Evolutionary conservation across 768 basidiomycete genomes (phyloP), one percentile per base, ranked within the genome.

Genomic region (Mycena kentingensis): DNA sequence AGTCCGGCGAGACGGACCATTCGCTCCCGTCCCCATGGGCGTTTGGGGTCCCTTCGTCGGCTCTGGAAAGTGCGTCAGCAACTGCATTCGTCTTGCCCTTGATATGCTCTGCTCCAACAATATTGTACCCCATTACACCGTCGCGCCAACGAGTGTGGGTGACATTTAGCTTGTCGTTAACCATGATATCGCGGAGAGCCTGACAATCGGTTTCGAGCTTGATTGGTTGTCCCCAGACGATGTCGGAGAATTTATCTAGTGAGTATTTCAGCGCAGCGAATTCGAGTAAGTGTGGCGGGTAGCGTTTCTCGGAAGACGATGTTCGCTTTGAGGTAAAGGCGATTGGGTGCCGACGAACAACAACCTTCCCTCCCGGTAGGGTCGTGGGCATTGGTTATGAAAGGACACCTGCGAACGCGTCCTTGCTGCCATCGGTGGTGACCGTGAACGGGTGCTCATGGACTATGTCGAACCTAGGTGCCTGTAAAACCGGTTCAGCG

Each of bases 251-350:
- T 60, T 64, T 54, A 29, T 54, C 49, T 58, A 61, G 12, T 51
- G 62, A 7, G 21, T 22, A 54, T 24, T 54, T 54, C 4, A 53
- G 46, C 11, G 52, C 46, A 15, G 69, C 70, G 39, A 73, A 70
- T 44, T 73, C 69, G 12, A 69, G 58, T 3, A 71, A 37, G 45
- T 65, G 70, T 1, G 67, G 70, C 28, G 58, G 55, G 48, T 70
- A 73, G 5, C 60, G 56, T 26, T 62, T 64, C 44, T 72, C 71
- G 0, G 63, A 47, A 0, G 36, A 25, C 1, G 70, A 73, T 13
- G 71, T 71, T 7, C 69, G 54, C 39, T 73, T 72, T 10, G 70
- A 73, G 2, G 64, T 62, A 47, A 69, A 74, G 0, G 50, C 69
- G 1, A 74, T 60, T 0, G 72, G 73, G 50, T 70, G 67, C 1